Percentiles rank a stretch among this genome's conserved stretches.
phyloP scores from a whole-genome alignment of 2,329 filamentous ascomycete species.

The Gaeumannomyces tritici region DNA sequence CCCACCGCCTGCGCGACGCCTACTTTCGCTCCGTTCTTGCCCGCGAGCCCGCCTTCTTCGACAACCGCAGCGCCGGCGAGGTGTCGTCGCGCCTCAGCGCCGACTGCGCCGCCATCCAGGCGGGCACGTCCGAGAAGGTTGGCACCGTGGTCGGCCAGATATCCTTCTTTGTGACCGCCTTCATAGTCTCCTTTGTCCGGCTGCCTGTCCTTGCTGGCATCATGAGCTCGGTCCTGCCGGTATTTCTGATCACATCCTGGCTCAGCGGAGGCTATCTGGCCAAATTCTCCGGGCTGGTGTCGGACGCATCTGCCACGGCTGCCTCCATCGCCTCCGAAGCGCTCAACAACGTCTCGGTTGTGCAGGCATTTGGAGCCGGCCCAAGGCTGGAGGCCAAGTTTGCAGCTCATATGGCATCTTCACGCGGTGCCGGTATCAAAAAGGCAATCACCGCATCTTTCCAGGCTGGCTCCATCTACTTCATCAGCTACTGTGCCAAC shows the following conservation, averaged over 20 bases:
- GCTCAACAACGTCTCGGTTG: slow-evolving; percentile 49
- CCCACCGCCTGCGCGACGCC: slow-evolving; percentile 49
- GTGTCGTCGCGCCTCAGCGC: slow-evolving; percentile 53
- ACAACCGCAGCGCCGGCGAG: slow-evolving; percentile 51
- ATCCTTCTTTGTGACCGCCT: slow-evolving; percentile 59
- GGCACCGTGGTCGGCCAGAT: slow-evolving; percentile 52
- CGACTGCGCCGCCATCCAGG: slow-evolving; percentile 58
- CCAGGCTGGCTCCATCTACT: slow-evolving; percentile 54
- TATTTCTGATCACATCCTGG: slow-evolving; percentile 49
- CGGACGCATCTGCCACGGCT: slow-evolving; percentile 44
- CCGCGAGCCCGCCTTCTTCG: slow-evolving; percentile 56
- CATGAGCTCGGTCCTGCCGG: slow-evolving; percentile 52
- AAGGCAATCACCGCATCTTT: slow-evolving; percentile 47
- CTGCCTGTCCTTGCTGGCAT: slow-evolving; percentile 53
- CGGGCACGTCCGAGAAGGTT: slow-evolving; percentile 62
- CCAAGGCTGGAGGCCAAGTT: slow-evolving; percentile 51
- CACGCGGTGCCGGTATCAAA: slow-evolving; percentile 42
- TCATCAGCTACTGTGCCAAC: slow-evolving; percentile 58
- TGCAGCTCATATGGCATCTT: slow-evolving; percentile 36
- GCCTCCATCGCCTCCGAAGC: slow-evolving; percentile 55
- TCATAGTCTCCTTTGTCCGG: slow-evolving; percentile 58
- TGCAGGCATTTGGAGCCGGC: slow-evolving; percentile 54
- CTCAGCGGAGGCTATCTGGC: slow-evolving; percentile 44
- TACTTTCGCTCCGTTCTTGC: slow-evolving; percentile 49
- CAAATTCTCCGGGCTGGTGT: slow-evolving; percentile 39